phyloP scores from a whole-genome alignment of 495 filamentous ascomycete genomes.

The Hyaloscypha variabilis region DNA sequence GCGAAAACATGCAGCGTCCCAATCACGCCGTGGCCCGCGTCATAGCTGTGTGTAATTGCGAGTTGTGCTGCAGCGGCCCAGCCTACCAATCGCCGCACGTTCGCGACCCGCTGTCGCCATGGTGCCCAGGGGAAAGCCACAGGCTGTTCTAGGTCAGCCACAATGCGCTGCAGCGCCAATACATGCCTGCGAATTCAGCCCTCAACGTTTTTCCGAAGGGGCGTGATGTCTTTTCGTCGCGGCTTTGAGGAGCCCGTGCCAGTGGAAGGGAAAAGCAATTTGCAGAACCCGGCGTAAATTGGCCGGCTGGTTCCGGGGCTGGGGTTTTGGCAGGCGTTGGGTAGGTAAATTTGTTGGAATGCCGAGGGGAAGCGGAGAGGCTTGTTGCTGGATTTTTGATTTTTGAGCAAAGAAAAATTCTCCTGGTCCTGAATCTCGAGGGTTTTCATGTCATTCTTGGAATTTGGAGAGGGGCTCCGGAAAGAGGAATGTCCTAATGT shows the following conservation, averaged over 20 bases:
- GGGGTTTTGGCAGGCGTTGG: background rate
- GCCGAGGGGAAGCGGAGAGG: too few species aligned
- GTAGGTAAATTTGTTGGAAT: too few species aligned
- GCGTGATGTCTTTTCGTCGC: too few species aligned
- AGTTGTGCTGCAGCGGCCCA: too few species aligned
- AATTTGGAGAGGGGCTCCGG: too few species aligned
- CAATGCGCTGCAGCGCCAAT: background rate
- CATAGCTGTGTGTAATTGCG: constrained; percentile 11
- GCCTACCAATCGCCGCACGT: background rate
- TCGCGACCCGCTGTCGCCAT: background rate
- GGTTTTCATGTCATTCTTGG: too few species aligned
- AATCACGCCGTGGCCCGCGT: background rate
- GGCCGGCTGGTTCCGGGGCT: background rate
- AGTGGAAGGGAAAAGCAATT: background rate
- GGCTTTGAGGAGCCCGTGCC: background rate
- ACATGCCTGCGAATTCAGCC: background rate
- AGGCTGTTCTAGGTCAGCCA: background rate
- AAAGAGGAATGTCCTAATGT: too few species aligned
- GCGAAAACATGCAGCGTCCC: background rate
- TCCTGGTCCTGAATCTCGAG: too few species aligned
- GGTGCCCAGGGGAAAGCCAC: background rate
- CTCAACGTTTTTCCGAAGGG: background rate
- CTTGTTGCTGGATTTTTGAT: too few species aligned
- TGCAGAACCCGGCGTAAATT: background rate
- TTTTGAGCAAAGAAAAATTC: too few species aligned